Evolutionary conservation across 2,329 filamentous ascomycete genomes (phyloP).

Genomic region (Talaromyces sp.): DNA sequence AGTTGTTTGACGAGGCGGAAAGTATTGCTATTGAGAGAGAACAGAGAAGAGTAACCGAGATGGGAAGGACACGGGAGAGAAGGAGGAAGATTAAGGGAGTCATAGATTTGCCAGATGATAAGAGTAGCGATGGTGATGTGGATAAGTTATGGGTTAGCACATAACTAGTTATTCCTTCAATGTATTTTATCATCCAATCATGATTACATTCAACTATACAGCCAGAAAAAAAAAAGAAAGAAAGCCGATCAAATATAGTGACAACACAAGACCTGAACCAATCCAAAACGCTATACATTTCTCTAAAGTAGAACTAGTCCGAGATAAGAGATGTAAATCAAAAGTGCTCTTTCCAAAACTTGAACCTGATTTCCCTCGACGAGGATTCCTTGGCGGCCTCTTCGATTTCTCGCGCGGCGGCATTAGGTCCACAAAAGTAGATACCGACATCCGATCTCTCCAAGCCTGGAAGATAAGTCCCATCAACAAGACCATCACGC

Average conservation of each 20-base stretch:
- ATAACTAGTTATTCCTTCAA: conserved; percentile 10
- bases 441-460: conserved; percentile 80
- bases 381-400: conserved; percentile 71
- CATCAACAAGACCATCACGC: conserved; percentile 80
- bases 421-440: conserved; percentile 92
- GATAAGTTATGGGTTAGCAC: background rate
- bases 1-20: conserved; percentile 29
- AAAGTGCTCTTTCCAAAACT: conserved; percentile 97
- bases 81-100: conserved; percentile 10
- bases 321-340: conserved; percentile 22
- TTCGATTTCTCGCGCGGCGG: conserved; percentile 75
- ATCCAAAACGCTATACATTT: background rate
- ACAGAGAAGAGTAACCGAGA: background rate
- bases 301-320: background rate
- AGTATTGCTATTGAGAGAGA: conserved; percentile 13
- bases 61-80: background rate
- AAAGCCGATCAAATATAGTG: no score
- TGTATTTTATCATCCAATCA: background rate
- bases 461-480: conserved; percentile 78
- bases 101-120: conserved; percentile 28
- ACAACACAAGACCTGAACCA: background rate
- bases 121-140: conserved; percentile 21
- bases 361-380: conserved; percentile 78
- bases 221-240: background rate
- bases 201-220: background rate